Base-by-base conservation (phyloP, 257 asterid genomes). In the Penstemon davidsonii region DNA sequence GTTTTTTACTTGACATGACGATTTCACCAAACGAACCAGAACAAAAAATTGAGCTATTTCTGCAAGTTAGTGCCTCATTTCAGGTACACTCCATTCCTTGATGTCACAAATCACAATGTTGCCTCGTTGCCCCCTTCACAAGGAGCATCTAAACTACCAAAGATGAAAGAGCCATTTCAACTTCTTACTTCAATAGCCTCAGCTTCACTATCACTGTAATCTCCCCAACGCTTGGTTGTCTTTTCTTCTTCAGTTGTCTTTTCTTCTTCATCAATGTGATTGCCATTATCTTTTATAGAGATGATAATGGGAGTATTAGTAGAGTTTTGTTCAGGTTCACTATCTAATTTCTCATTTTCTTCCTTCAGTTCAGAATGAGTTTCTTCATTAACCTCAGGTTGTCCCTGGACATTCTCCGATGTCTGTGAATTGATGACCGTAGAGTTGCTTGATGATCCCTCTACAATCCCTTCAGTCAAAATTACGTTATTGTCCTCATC, bases 131-230 rank as follows among this genome's bases (percentile, higher is more conserved):
- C 33, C 33, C 33, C 36, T 62, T 19, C 19, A 62, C 19, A 45
- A 40, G 13, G 53, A 57, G 44, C 60, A 19, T 45, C 65, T 49
- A 58, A 49, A 41, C 67, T 39, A 50, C 40, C 44, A 15, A 15
- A 25, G 66, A 65, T 57, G 11, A 43, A 8, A 53, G 33, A 74
- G 65, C 69, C 60, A 63, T 25, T 70, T 81, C 82, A 85, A 70
- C 75, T 67, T 69, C 74, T 46, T 60, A 77, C 80, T 80, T 80
- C 92, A 15, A 64, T 67, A 45, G 71, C 82, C 79, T 82, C 96
- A 54, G 76, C 80, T 86, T 91, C 95, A 44, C 81, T 84, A 50
- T 91, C 97, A 75, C 87, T 85, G 73, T 79, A 82, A 71, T 90
- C 97, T 78, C 97, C 97, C 90, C 92, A 85, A 68, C 83, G 60